Base-by-base conservation (phyloP, 495 filamentous ascomycete species). In the Daldinia decipiens region DNA sequence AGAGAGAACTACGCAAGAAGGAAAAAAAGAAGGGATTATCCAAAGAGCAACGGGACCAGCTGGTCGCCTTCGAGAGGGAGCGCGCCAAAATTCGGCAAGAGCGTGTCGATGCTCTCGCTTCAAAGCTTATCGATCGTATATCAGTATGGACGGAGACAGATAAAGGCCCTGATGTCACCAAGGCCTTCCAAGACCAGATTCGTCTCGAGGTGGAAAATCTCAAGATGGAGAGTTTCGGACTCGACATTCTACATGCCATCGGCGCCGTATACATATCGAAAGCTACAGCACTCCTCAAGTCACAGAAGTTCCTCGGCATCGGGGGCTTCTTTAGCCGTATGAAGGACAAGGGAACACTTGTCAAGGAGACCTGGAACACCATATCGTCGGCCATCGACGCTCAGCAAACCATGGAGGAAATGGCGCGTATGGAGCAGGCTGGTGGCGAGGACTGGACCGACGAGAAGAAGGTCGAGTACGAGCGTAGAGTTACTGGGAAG, bases 361-460 rank as follows among this genome's bases (percentile, higher is more conserved):
- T 95, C 57, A 98, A 98, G 82, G 95, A 99, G 73, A 98, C 95
- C 0, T 99, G 96, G 96, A 93, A 89, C 65, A 99, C 96, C 24
- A 97, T 99, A 74, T 92, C 89, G 27, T 96, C 92, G 19, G 95
- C 95, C n/a, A 97, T 99, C 67, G 94, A 97, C 74, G 95, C 95
- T 50, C 95, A 99, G 80, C 89, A 96, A 85, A 97, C 93, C 57
- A 97, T 99, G 90, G 96, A 98, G 80, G 95, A 98, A 78, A 98
- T 99, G 95, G 94, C 94, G 26, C 94, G 95, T 77, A 80, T 93
- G 80, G 96, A 99, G 81, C 92, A 97, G 83, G 90, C 90, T 74
- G 95, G 95, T 19, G 95, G 95, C 21, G 96, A 98, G 60, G 95
- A 97, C 45, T 99, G 95, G 95, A 98, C 95, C 9, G 95, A 98